Evolutionary conservation across 2,329 filamentous ascomycete genomes (phyloP).

Genomic region (Pezicula radicicola): DNA sequence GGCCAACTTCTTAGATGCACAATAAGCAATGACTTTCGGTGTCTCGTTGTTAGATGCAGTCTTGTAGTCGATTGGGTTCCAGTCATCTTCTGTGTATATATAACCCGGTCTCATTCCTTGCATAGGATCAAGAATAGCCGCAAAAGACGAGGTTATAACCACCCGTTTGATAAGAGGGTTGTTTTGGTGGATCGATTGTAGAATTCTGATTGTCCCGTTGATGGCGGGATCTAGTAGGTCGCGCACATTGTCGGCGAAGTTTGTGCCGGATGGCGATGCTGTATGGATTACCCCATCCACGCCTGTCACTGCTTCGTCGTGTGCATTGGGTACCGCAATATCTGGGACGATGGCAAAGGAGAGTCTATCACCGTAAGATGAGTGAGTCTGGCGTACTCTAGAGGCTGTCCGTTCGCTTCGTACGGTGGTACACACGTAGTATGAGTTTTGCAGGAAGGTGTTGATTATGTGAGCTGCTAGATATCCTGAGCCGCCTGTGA

Average conservation of each 20-base stretch:
- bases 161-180: constrained; percentile 31
- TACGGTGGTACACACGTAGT: constrained; percentile 41
- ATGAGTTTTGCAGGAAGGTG: constrained; percentile 33
- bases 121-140: constrained; percentile 50
- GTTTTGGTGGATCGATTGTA: constrained; percentile 40
- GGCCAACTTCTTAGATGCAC: constrained; percentile 56
- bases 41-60: constrained; percentile 29
- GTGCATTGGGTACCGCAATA: constrained; percentile 65
- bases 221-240: constrained; percentile 51
- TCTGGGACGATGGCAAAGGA: constrained; percentile 59
- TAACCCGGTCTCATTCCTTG: constrained; percentile 48
- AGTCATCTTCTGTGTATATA: constrained; percentile 48
- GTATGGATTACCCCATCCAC: constrained; percentile 75
- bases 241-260: constrained; percentile 27
- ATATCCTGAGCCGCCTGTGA: constrained; percentile 42
- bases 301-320: constrained; percentile 52
- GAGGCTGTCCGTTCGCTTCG: constrained; percentile 42
- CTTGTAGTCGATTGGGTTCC: constrained; percentile 48
- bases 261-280: constrained; percentile 49
- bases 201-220: constrained; percentile 45
- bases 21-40: constrained; percentile 17
- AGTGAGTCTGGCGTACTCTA: constrained; percentile 36
- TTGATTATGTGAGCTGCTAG: constrained; percentile 49
- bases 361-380: constrained; percentile 30
- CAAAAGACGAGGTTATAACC: constrained; percentile 62